Evolutionary conservation across 2,329 filamentous ascomycete species (phyloP), one percentile per base, ranked within the genome.

Genomic region (Cladophialophora psammophila): DNA sequence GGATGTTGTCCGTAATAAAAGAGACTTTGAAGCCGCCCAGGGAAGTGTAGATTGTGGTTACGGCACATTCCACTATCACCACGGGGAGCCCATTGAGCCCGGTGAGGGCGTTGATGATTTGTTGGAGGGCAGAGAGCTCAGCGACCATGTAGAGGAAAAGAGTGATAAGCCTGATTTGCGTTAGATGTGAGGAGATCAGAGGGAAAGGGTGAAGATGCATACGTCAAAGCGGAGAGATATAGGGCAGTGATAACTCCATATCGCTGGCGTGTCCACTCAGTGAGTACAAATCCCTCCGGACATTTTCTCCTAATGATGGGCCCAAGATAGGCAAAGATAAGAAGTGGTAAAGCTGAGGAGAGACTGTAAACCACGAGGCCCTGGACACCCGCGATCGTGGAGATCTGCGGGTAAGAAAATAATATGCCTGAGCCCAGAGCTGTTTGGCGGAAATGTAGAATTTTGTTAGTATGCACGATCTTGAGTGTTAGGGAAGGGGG

Each of bases 71-170:
- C 0, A 94, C 90, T 71, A 95, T 92, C 68, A 95, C 86, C 18
- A 90, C 87, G 0, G 91, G 90, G 10, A 95, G 83, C 0, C 89
- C 88, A 71, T 94, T 84, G 45, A 95, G 82, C 1, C 91, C 91
- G 0, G 92, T 94, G 72, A 95, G 79, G 8, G 90, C 85, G 66
- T 80, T 90, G 73, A 94, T 84, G 45, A 94, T 92, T 78, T 94
- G 91, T 60, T 93, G 91, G 34, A 95, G 83, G 12, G 91, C 91
- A 8, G 91, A 94, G 52, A 95, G 84, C 81, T 95, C 92, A 20
- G 91, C 88, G 32, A 94, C 88, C 91, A 95, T 94, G 83, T 94
- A 95, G 60, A 95, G 78, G 77, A 94, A 95, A 73, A 95, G 85
- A 1, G 92, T 94, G 58, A 93, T 88, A 58, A 94, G 83, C 1